A percentile compares a stretch with the other conserved stretches of the same genome.
phyloP scores from a whole-genome alignment of 257 asterid species.

The Nicotiana attenuata region DNA sequence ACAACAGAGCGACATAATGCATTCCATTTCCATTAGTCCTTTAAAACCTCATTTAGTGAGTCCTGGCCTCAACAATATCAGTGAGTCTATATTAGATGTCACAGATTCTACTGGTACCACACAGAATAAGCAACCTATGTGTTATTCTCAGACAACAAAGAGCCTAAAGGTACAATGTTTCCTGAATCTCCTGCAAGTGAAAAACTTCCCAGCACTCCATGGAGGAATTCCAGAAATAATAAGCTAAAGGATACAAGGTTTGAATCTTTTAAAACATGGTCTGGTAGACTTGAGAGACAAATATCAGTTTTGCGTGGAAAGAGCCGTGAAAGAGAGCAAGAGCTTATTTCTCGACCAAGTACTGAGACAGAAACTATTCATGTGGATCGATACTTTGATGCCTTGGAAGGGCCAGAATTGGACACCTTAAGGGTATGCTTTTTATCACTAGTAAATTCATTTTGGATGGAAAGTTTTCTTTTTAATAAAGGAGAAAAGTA shows the following conservation, averaged over 20 bases:
- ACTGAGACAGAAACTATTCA: constrained; percentile 37
- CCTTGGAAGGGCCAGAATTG: constrained; percentile 80
- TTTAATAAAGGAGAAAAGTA: background rate
- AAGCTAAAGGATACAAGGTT: constrained; percentile 44
- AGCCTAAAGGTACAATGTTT: constrained; percentile 23
- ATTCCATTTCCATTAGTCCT: constrained; percentile 46
- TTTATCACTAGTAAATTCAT: background rate
- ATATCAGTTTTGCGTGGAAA: constrained; percentile 44
- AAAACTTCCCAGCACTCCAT: constrained; percentile 14
- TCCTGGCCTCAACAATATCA: constrained; percentile 24
- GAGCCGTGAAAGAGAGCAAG: constrained; percentile 25
- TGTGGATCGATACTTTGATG: constrained; percentile 69
- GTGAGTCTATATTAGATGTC: background rate
- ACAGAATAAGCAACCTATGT: constrained; percentile 15
- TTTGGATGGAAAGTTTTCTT: background rate
- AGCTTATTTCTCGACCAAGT: constrained; percentile 17
- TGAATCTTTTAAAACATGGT: constrained; percentile 82
- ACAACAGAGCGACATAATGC: constrained; percentile 13
- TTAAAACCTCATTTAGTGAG: too few relatives aligned
- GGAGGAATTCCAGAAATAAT: constrained; percentile 30
- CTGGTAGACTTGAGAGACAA: constrained; percentile 70
- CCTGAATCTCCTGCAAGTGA: constrained; percentile 16
- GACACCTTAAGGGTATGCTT: constrained; percentile 62
- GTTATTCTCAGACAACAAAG: constrained; percentile 56
- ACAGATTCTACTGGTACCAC: constrained; percentile 8